These are phyloP conservation scores for Termitomyces sp. DNA, from an alignment of 768 basidiomycete species.

Conservation along the genomic window DNA sequence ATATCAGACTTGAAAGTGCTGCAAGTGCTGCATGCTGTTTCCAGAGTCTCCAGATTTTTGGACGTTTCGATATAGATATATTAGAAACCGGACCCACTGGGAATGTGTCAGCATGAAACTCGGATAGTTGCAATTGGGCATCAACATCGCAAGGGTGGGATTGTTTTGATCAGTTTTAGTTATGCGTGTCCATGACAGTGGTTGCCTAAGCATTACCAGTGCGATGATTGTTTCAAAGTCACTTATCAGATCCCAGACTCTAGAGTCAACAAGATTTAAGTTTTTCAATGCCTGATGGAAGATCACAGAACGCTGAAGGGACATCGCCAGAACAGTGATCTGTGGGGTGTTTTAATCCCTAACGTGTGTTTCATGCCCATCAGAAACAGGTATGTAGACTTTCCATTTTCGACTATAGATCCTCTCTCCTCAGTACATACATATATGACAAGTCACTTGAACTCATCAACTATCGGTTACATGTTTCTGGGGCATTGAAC, in stretches of 20 bases:
- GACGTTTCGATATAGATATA: neutral
- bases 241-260: no score
- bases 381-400: neutral
- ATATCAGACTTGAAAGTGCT: neutral
- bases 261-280: neutral
- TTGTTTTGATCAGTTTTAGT: neutral
- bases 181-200: neutral
- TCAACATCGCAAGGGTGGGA: neutral
- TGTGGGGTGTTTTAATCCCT: neutral
- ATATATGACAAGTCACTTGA: neutral
- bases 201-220: neutral
- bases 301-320: neutral
- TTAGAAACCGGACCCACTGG: neutral
- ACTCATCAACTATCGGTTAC: constrained; percentile 5
- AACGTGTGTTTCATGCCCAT: constrained; percentile 8
- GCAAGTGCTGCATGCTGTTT: neutral
- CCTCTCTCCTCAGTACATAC: neutral
- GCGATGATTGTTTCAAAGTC: neutral
- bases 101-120: neutral
- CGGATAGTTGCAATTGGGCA: no score
- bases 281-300: neutral
- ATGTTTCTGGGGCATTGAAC: neutral
- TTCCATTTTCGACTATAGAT: neutral
- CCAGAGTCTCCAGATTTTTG: neutral
- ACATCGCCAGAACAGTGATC: neutral